A percentile compares a stretch with the other conserved stretches of the same genome.
phyloP scores from a whole-genome alignment of 2,329 filamentous ascomycete genomes.

The Colletotrichum spinosum region DNA sequence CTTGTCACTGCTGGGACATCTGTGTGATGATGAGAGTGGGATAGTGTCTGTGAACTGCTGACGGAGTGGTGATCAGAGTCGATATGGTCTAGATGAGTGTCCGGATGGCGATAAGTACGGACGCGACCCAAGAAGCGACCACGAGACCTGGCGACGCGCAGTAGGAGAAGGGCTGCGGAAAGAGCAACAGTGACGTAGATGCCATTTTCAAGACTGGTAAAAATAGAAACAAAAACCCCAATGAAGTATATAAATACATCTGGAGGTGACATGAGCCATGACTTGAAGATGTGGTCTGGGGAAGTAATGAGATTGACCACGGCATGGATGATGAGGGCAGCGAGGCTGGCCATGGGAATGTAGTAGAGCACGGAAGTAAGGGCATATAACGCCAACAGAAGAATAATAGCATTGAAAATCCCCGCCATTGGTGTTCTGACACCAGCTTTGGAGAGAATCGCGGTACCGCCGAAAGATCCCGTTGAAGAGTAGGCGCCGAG shows the following conservation, averaged over 20 bases:
- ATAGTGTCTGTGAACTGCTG: conserved; percentile 30
- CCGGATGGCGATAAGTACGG: conserved; percentile 24
- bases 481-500: conserved; percentile 66
- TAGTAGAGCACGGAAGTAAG: conserved; percentile 84
- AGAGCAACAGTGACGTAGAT: conserved; percentile 61
- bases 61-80: conserved; percentile 10
- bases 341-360: conserved; percentile 77
- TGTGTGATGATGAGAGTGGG: background rate
- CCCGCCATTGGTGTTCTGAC: conserved; percentile 83
- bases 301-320: conserved; percentile 81
- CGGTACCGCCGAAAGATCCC: conserved; percentile 72
- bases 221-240: conserved; percentile 70
- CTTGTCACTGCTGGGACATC: background rate
- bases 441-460: conserved; percentile 86
- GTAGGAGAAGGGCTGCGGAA: conserved; percentile 56
- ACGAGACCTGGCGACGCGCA: conserved; percentile 57
- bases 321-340: conserved; percentile 87
- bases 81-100: conserved; percentile 27
- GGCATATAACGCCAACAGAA: conserved; percentile 82
- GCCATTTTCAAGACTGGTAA: conserved; percentile 60
- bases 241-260: conserved; percentile 81
- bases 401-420: conserved; percentile 80
- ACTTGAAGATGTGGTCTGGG: conserved; percentile 79
- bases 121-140: conserved; percentile 59
- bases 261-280: conserved; percentile 80